Percentiles rank a stretch among this genome's conserved stretches.
These are phyloP conservation scores for Papilionanthe hybrid DNA, from an alignment of 116 monocot species.

Conservation along the genomic window DNA sequence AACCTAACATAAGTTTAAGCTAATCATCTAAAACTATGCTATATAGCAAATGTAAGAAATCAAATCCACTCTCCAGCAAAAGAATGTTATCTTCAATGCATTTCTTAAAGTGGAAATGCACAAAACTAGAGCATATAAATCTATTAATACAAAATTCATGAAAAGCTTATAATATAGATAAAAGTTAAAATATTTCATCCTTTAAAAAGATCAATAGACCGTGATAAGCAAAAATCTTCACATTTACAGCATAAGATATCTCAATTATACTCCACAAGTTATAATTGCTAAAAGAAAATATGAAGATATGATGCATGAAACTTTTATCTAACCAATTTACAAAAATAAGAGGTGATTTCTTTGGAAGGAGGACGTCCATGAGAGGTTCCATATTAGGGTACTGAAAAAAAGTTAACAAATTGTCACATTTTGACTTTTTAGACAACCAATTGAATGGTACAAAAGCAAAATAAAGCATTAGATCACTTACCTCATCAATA, in stretches of 20 bases:
- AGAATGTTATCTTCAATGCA: not conserved
- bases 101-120: not conserved
- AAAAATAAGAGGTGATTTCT: slow-evolving; percentile 89
- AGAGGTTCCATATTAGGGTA: slow-evolving; percentile 87
- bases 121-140: not conserved
- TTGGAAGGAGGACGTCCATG: slow-evolving; percentile 80
- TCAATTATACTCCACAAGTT: not conserved
- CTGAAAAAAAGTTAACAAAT: slow-evolving; percentile 24
- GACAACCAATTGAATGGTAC: slow-evolving; percentile 4
- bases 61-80: not conserved
- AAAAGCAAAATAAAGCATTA: not conserved
- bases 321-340: slow-evolving; percentile 63
- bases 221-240: not conserved
- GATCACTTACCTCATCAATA: slow-evolving; percentile 61
- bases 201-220: not conserved
- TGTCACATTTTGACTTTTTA: not conserved
- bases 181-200: not conserved
- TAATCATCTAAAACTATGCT: no score
- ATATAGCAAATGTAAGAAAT: no score
- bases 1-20: not conserved
- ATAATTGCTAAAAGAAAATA: not conserved
- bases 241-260: not conserved
- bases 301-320: not conserved
- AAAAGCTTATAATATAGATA: not conserved
- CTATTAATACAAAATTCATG: not conserved